Conservation (phyloP, 106 monocot species). For the Xerophyta viscosa region DNA sequence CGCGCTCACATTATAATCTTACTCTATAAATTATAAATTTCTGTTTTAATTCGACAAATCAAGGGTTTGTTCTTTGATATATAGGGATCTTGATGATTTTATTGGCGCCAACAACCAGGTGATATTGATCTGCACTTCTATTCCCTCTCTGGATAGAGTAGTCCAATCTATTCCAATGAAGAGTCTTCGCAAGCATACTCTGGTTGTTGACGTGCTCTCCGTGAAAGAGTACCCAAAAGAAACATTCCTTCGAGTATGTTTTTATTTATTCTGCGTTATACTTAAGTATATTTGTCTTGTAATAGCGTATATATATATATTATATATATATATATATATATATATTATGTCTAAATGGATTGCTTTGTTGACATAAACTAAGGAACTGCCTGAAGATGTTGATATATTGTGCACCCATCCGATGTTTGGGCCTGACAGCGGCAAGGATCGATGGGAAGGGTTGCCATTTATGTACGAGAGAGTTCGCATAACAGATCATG, state of each 20-base stretch:
- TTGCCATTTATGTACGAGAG: conserved; percentile 22
- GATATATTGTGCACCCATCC: conserved; percentile 31
- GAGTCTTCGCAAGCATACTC: conserved; percentile 3
- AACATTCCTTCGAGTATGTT: conserved; percentile 16
- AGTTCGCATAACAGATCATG: conserved; percentile 16
- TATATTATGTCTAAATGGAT: background rate
- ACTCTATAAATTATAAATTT: too few relatives aligned
- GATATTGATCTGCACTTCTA: conserved; percentile 30
- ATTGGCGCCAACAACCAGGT: conserved; percentile 17
- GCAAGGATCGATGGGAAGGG: conserved; percentile 19
- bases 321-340: too few relatives aligned
- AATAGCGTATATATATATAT: background rate
- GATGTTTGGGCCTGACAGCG: conserved; percentile 36
- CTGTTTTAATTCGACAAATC: too few relatives aligned
- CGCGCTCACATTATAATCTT: too few relatives aligned
- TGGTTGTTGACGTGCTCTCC: conserved; percentile 41
- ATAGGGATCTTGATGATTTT: conserved; percentile 19
- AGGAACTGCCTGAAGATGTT: conserved; percentile 1
- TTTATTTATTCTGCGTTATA: too few relatives aligned
- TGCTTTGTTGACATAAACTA: conserved; percentile 1
- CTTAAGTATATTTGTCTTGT: background rate
- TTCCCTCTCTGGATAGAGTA: conserved; percentile 20
- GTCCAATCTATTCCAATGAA: conserved; percentile 16
- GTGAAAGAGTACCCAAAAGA: conserved; percentile 38
- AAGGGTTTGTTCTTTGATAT: background rate